Conservation (phyloP, 345 rosid species). For the Trapa bicornis region DNA sequence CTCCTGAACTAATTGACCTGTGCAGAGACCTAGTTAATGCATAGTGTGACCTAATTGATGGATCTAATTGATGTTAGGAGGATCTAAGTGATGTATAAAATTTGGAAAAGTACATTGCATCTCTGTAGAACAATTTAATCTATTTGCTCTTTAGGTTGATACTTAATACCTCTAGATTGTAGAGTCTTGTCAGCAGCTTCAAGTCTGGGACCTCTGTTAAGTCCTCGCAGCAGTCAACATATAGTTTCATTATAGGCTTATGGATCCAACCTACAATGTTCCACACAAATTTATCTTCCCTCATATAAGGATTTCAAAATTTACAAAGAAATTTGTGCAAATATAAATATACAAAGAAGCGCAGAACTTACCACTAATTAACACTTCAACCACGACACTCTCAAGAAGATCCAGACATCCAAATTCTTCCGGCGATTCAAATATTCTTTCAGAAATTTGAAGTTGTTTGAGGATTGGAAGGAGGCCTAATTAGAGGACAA, state of each 20-base stretch:
- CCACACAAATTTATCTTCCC: neutral
- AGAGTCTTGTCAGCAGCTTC: conserved; percentile 70
- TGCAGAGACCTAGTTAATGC: no score
- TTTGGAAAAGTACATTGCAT: no score
- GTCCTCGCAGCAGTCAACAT: conserved; percentile 64
- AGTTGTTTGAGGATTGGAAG: conserved; percentile 73
- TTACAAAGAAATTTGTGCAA: neutral
- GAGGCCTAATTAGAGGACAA: conserved; percentile 40
- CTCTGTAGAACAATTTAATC: no score
- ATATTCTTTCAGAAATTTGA: conserved; percentile 38
- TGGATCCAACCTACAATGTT: conserved; percentile 73
- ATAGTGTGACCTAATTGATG: no score
- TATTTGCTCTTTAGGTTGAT: no score
- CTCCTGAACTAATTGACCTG: no score
- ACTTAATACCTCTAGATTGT: conserved; percentile 61
- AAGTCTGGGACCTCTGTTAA: conserved; percentile 60
- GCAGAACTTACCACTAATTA: conserved; percentile 35
- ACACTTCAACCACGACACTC: conserved; percentile 48
- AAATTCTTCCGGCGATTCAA: conserved; percentile 34
- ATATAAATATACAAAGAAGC: neutral
- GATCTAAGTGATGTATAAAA: no score
- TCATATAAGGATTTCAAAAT: no score
- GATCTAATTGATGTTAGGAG: no score
- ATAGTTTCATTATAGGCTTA: conserved; percentile 78
- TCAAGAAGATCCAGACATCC: conserved; percentile 27